Percentiles rank a stretch among this genome's conserved stretches.
These are phyloP conservation scores for Ophiostoma pallidulum DNA, from an alignment of 2,329 filamentous ascomycete genomes.

Conservation along the genomic window DNA sequence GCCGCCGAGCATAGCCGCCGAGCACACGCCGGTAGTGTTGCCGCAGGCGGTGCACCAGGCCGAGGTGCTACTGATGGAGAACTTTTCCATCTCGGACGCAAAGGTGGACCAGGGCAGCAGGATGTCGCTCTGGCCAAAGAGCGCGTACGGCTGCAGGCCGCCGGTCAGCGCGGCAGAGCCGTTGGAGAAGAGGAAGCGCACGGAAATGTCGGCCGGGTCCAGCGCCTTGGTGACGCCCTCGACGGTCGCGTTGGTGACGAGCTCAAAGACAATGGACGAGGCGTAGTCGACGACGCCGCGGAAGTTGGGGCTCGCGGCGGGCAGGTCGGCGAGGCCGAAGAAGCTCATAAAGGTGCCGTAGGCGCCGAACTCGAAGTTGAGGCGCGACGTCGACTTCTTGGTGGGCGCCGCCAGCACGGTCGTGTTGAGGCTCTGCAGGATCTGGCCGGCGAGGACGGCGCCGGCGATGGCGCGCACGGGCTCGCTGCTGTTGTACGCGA, in stretches of 20 bases:
- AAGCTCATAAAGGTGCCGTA: conserved; percentile 55
- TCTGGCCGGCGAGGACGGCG: conserved; percentile 46
- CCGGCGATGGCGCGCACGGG: conserved; percentile 49
- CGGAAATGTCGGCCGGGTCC: conserved; percentile 36
- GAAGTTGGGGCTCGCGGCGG: conserved; percentile 50
- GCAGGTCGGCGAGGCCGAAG: conserved; percentile 49
- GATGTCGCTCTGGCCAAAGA: conserved; percentile 48
- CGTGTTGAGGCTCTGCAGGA: conserved; percentile 42
- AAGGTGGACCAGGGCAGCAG: conserved; percentile 63
- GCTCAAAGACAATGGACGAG: conserved; percentile 70
- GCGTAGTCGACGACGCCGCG: conserved; percentile 76
- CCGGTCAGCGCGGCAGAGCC: conserved; percentile 46
- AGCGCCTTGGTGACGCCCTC: conserved; percentile 28
- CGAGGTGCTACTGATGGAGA: conserved; percentile 54
- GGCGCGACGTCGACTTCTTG: conserved; percentile 26
- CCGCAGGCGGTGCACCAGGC: conserved; percentile 71
- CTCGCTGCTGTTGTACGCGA: conserved; percentile 73
- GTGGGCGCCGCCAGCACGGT: conserved; percentile 30
- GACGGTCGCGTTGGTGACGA: conserved; percentile 46
- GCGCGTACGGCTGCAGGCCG: conserved; percentile 37
- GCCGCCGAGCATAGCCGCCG: conserved; percentile 26
- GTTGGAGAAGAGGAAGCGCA: conserved; percentile 54
- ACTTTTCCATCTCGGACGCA: conserved; percentile 48
- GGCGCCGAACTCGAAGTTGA: conserved; percentile 50
- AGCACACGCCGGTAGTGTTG: conserved; percentile 59